These are phyloP conservation scores for Candida glucosophila DNA, from an alignment of 1,139 yeast species.

Conservation along the genomic window DNA sequence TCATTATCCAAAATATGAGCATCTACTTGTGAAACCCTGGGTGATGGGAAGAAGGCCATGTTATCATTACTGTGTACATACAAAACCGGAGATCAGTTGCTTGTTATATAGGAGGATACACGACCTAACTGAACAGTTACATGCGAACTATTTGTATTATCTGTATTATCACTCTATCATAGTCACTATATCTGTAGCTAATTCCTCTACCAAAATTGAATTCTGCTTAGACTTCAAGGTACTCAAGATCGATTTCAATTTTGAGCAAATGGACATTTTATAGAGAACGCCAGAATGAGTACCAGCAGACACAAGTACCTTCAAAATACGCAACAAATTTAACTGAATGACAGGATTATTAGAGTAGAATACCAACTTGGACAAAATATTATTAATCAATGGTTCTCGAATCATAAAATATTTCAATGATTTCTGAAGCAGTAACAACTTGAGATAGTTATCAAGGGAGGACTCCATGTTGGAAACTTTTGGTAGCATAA, in stretches of 20 bases:
- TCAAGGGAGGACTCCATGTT: constrained; percentile 35
- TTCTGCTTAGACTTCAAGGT: constrained; percentile 15
- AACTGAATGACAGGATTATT: constrained; percentile 33
- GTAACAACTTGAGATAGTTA: constrained; percentile 27
- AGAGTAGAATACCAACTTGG: constrained; percentile 17
- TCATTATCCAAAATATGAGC: constrained; percentile 39
- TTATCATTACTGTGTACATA: constrained; percentile 17
- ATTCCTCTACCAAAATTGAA: constrained; percentile 30
- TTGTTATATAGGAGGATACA: neutral
- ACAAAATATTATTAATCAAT: constrained; percentile 19
- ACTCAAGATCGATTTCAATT: constrained; percentile 7
- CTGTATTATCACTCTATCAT: constrained; percentile 3
- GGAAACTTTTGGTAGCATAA: constrained; percentile 29
- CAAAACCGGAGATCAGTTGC: constrained; percentile 1
- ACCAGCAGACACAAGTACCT: constrained; percentile 11
- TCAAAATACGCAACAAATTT: constrained; percentile 25
- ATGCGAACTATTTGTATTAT: too few relatives aligned
- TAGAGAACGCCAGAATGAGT: too few relatives aligned
- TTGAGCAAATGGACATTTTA: constrained; percentile 1
- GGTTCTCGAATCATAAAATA: constrained; percentile 17
- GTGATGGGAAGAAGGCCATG: constrained; percentile 21
- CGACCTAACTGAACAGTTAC: neutral
- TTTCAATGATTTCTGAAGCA: constrained; percentile 12
- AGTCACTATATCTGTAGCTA: constrained; percentile 20
- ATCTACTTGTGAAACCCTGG: neutral